Evolutionary conservation across 2,329 filamentous ascomycete species (phyloP).

Genomic region (Verticillium klebahnii): DNA sequence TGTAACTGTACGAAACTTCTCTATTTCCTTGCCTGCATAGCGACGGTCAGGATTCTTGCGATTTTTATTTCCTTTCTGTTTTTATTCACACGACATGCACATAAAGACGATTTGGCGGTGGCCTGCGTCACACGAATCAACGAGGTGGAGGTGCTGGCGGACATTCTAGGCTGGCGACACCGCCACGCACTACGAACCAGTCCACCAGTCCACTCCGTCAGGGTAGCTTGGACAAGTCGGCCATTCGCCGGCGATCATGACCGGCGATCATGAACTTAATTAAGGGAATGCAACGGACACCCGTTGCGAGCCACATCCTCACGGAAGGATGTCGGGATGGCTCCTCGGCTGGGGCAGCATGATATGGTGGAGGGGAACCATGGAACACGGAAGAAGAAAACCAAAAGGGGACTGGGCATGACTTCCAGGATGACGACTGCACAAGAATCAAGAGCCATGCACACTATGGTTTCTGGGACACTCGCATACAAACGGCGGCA

Average conservation of each 20-base stretch:
- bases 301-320: neutral
- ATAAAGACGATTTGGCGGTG: slow-evolving; percentile 6
- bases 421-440: neutral
- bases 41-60: slow-evolving; percentile 10
- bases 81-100: slow-evolving; percentile 8
- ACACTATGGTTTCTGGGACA: neutral
- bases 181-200: neutral
- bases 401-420: neutral
- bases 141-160: neutral
- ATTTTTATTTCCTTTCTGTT: slow-evolving; percentile 5
- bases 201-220: neutral
- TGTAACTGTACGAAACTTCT: slow-evolving; percentile 17
- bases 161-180: neutral
- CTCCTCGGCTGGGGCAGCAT: neutral
- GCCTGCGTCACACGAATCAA: neutral
- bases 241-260: neutral
- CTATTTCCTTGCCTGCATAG: slow-evolving; percentile 16
- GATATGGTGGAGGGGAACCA: neutral
- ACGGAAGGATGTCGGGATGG: neutral
- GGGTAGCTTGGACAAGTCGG: neutral
- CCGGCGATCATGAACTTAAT: neutral
- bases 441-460: neutral
- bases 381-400: neutral
- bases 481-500: neutral
- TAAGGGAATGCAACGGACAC: neutral